Evolutionary conservation across 306 rosid genomes (phyloP).

Genomic region (Cicer bijugum): DNA sequence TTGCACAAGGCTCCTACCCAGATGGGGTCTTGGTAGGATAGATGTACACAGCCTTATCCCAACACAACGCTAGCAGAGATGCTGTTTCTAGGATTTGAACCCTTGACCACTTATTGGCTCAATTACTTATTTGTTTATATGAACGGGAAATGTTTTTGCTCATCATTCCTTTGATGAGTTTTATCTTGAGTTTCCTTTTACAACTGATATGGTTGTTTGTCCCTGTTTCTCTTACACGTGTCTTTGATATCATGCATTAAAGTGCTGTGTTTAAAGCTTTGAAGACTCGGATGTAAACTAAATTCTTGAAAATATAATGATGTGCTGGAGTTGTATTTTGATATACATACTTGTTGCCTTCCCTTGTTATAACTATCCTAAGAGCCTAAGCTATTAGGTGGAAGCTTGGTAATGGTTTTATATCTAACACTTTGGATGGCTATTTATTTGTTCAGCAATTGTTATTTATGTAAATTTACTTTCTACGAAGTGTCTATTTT

Average conservation of each 20-base stretch:
- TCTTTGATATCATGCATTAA: no score
- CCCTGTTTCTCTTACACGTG: not conserved
- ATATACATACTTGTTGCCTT: not conserved
- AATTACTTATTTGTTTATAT: not conserved
- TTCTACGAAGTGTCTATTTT: slow-evolving; percentile 18
- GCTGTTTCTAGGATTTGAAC: not conserved
- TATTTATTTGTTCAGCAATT: not conserved
- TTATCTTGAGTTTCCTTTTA: slow-evolving; percentile 3
- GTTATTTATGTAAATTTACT: not conserved
- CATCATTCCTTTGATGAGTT: not conserved
- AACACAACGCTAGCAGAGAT: not conserved
- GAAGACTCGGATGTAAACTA: no score
- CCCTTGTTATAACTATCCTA: slow-evolving; percentile 4
- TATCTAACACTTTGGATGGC: not conserved
- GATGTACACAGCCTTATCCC: not conserved
- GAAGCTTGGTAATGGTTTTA: slow-evolving; percentile 1
- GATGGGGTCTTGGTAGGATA: not conserved
- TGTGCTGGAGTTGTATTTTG: not conserved
- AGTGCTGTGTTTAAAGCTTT: no score
- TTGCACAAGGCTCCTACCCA: not conserved
- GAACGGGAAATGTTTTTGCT: not conserved
- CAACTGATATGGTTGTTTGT: not conserved
- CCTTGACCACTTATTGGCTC: not conserved
- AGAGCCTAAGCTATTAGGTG: not conserved
- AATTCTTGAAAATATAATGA: not conserved